Base-by-base conservation (phyloP, 306 rosid species). In the Hippophae rhamnoides region DNA sequence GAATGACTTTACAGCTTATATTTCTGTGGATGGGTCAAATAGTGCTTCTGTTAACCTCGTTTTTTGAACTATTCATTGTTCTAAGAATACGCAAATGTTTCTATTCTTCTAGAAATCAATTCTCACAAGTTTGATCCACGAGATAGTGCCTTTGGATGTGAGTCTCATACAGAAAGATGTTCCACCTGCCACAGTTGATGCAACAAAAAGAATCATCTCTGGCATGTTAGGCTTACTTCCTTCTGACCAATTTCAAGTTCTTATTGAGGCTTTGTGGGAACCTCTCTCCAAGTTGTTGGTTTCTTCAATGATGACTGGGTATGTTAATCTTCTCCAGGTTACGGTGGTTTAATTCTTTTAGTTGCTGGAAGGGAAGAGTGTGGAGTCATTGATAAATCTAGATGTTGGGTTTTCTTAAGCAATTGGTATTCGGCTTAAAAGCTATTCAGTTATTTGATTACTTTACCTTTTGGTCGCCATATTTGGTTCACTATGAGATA, bases 221-320 rank as follows among this genome's bases (percentile, higher is more conserved):
- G 95, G 98, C 65, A 87, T 92, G 98, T 57, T 92, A 68, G 98
- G 98, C 44, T 72, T 92, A 69, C 96, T 92, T 62, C 98, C 98
- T 5, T 87, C 98, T 12, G 89, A 76, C 67, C 96, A 87, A 54
- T 87, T 92, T 65, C 87, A 83, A 43, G 98, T 92, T 54, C 76
- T 83, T 10, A 78, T 87, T 23, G 96, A 92, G 77, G 96, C 98
- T 38, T 61, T 87, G 71, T 92, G 96, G 98, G 93, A 80, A 49
- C 87, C 98, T 18, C 84, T 92, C 50, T 92, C 98, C 57, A 87
- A 80, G 81, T 72, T 92, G 73, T 79, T 92, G 52, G 70, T 87
- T 80, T 87, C 96, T 74, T 92, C 98, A 12, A 83, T 92, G 85
- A 85, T 87, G 88, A 92, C 98, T 2, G 98, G 98, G 96, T 87